Percentiles rank a stretch among this genome's conserved stretches.
phyloP scores from a whole-genome alignment of 2,329 filamentous ascomycete species.

The Cladosporium cucumerinum region DNA sequence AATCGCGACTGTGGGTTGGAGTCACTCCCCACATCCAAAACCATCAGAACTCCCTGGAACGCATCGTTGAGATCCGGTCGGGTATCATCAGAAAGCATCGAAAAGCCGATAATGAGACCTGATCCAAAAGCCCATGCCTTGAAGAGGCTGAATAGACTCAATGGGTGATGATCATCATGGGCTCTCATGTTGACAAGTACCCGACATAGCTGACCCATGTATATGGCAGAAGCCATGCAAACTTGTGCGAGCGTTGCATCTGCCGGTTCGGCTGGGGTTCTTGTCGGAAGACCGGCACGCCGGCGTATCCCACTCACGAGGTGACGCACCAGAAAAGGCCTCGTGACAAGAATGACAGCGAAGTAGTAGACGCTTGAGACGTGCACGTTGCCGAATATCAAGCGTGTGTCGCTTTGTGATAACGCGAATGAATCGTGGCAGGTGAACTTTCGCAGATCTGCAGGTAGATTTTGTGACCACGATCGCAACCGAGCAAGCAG shows the following conservation, averaged over 20 bases:
- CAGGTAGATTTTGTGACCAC: not conserved
- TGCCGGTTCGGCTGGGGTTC: not conserved
- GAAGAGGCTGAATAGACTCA: slow-evolving; percentile 4
- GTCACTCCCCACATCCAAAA: not conserved
- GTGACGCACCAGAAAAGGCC: not conserved
- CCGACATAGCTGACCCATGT: not conserved
- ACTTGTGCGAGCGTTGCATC: not conserved
- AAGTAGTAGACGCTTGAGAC: not conserved
- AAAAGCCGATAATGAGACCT: not conserved
- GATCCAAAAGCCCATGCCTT: not conserved
- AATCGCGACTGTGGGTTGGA: not conserved
- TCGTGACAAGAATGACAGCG: not conserved
- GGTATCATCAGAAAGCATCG: not conserved
- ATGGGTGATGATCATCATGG: not conserved
- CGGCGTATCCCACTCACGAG: not conserved
- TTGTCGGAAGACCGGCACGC: not conserved
- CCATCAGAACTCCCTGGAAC: not conserved
- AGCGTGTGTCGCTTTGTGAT: not conserved
- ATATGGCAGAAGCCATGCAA: not conserved
- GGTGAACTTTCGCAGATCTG: not conserved
- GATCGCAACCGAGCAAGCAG: not conserved
- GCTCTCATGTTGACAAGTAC: not conserved
- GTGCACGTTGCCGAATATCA: not conserved
- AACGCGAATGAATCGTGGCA: not conserved
- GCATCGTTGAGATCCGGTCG: not conserved